Evolutionary conservation across 1,284 basidiomycete genomes (phyloP), one percentile per base, ranked within the genome.

Genomic region (Agroathelia rolfsii): DNA sequence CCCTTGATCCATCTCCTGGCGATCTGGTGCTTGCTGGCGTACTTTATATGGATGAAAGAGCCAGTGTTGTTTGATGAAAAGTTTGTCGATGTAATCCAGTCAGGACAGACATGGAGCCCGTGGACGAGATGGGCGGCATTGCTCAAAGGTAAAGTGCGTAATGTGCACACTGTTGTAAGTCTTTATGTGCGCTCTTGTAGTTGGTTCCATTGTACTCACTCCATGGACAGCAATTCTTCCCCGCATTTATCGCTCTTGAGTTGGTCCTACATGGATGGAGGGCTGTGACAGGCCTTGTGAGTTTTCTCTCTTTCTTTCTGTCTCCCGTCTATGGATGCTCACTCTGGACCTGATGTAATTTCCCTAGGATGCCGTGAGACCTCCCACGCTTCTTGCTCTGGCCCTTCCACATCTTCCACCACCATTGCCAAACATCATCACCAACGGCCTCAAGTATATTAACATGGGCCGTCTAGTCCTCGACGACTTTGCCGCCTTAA

Each of bases 221-320:
- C 30, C 6, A 3, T 14, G 19, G 33, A 7, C 41, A 85, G 81
- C 74, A 78, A 1, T 83, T 86, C 59, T 81, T 85, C 52, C 82
- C 76, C 74, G 76, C 70, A 11, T 84, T 86, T 42, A 69, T 71
- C 24, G 77, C 81, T 1, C 48, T 85, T 3, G 69, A 84, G 41
- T 61, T 84, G 12, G 62, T 64, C 9, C 46, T 86, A 29, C 79
- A 84, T 43, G 81, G 81, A 10, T 49, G 76, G 43, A 70, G 75
- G 35, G 72, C 85, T 53, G 74, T 80, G 46, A 67, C 64, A 11
- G 71, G 72, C 41, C 66, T 76, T 36, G 81, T 83, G 46, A 47
- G 79, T 67, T 5, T 31, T 11, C 11, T 7, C 15, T 31, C 28
- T 22, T 4, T 25, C 26, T 5, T 23, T 12, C 29, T n/a, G 32